Percentiles rank a stretch among this genome's conserved stretches.
Conservation (phyloP, 495 filamentous ascomycete genomes). For the Penicillium egyptiacum region DNA sequence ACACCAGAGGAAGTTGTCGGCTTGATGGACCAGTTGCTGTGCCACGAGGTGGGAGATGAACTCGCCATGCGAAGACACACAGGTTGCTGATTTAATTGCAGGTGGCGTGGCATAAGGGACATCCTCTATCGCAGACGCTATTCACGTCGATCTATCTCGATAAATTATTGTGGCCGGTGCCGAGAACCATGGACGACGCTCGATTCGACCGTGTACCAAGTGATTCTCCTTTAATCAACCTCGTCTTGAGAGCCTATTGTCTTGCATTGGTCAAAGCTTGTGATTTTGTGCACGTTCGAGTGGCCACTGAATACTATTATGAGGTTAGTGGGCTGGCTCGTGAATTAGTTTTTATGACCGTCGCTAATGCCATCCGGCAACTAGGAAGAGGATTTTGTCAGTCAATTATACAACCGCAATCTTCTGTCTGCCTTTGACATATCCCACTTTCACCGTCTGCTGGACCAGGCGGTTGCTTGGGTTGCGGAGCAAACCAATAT, state of each 20-base stretch:
- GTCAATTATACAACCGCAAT: constrained; percentile 79
- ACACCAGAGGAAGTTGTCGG: constrained; percentile 80
- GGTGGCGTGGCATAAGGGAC: constrained; percentile 97
- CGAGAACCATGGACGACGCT: constrained; percentile 66
- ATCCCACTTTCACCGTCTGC: constrained; percentile 54
- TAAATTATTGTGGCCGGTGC: constrained; percentile 70
- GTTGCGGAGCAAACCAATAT: constrained; percentile 52
- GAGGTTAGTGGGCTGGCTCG: constrained; percentile 60
- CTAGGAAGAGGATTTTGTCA: constrained; percentile 94
- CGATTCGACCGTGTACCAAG: constrained; percentile 55
- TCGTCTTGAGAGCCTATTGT: constrained; percentile 82
- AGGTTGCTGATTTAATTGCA: constrained; percentile 40
- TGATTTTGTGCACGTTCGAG: constrained; percentile 70
- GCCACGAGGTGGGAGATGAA: constrained; percentile 66
- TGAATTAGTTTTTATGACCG: not conserved
- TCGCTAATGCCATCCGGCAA: constrained; percentile 1
- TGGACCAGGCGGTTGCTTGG: constrained; percentile 59
- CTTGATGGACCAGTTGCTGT: constrained; percentile 91
- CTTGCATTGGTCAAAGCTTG: constrained; percentile 81
- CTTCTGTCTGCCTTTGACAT: constrained; percentile 65
- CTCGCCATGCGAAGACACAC: not conserved
- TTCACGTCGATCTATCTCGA: constrained; percentile 96
- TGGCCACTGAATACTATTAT: constrained; percentile 78
- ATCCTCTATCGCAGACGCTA: constrained; percentile 89
- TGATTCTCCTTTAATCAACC: constrained; percentile 54